phyloP scores from a whole-genome alignment of 2,329 filamentous ascomycete species.

The Botrytis medusae region DNA sequence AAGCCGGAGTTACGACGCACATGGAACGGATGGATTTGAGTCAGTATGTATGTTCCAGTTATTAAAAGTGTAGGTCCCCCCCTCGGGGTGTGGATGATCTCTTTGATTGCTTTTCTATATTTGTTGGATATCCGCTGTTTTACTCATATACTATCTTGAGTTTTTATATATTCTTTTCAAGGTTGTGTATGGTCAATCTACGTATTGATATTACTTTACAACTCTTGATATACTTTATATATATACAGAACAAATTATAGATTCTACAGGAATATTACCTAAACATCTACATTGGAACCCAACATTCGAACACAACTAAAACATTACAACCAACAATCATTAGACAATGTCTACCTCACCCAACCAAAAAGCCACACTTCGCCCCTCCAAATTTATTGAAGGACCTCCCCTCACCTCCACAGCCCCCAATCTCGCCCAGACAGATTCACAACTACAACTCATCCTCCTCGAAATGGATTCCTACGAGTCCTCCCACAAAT shows the following conservation, averaged over 20 bases:
- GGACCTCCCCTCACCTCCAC: constrained; percentile 22
- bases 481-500: constrained; percentile 4
- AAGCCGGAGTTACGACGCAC: constrained; percentile 5
- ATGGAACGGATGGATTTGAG: constrained; percentile 11
- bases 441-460: constrained; percentile 19
- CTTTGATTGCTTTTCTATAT: background rate
- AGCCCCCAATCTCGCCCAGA: constrained; percentile 14
- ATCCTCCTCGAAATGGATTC: constrained; percentile 26
- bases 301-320: background rate
- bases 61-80: constrained; percentile 4
- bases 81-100: background rate
- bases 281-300: background rate
- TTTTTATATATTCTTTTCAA: background rate
- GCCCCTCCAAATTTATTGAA: constrained; percentile 26
- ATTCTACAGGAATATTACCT: background rate
- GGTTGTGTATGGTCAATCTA: background rate
- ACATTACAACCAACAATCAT: background rate
- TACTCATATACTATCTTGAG: background rate
- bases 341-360: constrained; percentile 8
- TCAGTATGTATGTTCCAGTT: constrained; percentile 1
- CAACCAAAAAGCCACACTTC: background rate
- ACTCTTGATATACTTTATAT: background rate
- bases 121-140: background rate
- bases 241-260: background rate
- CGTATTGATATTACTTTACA: background rate